Conservation (phyloP, 768 basidiomycete species). For the Termitomyces sp. region DNA sequence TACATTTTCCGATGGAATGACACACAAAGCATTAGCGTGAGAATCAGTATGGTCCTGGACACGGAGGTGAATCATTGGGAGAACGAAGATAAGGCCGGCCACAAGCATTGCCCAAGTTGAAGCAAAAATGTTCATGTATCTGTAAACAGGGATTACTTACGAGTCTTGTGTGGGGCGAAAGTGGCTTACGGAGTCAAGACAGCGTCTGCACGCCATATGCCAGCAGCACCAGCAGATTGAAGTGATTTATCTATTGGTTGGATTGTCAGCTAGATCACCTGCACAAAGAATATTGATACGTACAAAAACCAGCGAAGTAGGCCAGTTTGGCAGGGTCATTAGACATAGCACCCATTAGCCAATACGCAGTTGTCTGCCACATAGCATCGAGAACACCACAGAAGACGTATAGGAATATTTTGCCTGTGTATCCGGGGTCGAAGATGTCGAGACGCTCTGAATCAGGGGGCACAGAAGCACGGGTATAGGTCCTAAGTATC, state of each 20-base stretch:
- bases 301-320: constrained; percentile 78
- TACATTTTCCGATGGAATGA: constrained; percentile 2
- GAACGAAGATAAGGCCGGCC: constrained; percentile 55
- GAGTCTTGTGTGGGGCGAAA: not conserved
- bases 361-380: constrained; percentile 83
- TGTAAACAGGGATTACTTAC: constrained; percentile 8
- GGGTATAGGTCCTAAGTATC: constrained; percentile 48
- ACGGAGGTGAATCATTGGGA: constrained; percentile 70
- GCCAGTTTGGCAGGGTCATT: constrained; percentile 79
- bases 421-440: constrained; percentile 48
- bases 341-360: constrained; percentile 85
- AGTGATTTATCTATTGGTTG: constrained; percentile 53
- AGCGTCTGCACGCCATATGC: constrained; percentile 67
- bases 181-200: constrained; percentile 49
- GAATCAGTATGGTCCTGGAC: constrained; percentile 53
- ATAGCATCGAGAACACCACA: constrained; percentile 74
- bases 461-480: constrained; percentile 34
- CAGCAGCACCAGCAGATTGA: constrained; percentile 75
- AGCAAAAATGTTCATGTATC: constrained; percentile 67
- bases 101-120: constrained; percentile 69
- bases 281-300: constrained; percentile 18
- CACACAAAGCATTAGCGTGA: constrained; percentile 49
- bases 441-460: constrained; percentile 52
- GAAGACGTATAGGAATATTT: constrained; percentile 62
- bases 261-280: not conserved